Evolutionary conservation across 768 basidiomycete species (phyloP), one percentile per base, ranked within the genome.

Genomic region (Gloeophyllum trabeum): DNA sequence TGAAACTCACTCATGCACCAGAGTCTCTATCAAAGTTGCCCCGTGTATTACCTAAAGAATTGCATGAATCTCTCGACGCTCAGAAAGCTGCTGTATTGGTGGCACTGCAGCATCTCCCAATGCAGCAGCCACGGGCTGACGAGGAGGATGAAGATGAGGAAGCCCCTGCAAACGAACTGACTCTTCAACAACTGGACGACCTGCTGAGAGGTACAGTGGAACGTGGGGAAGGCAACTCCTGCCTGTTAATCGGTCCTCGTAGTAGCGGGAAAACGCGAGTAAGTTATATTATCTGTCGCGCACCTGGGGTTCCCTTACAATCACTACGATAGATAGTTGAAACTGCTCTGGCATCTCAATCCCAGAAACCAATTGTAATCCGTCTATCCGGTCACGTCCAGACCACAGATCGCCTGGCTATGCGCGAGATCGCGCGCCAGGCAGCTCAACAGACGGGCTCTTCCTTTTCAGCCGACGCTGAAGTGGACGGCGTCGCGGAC

Each of bases 161-260:
- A 14, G 45, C 46, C 6, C 58, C 68, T 2, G 67, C 76, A 4
- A 81, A 85, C 51, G 56, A 49, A 2, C 52, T 63, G 14, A 79
- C 84, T 0, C 60, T 68, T 21, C 53, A 72, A 24, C 77, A 86
- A 43, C 57, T 97, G 10, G 53, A 61, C 1, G 70, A 75, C 37
- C 60, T 97, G 18, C 63, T 96, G 4, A 56, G 61, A 18, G 92
- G 91, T 7, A 89, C 88, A 1, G 69, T 85, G 4, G 62, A 63
- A 18, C 73, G 91, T 22, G 84, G 82, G 6, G 93, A 97, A 65
- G 92, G 93, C 3, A 97, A 97, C 48, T 94, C 91, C 44, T 96
- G 92, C 54, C 68, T 96, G 42, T 55, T 97, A 3, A 67, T 91
- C 35, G 93, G 93, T 16, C 81, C 89, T 1, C 69, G 80, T 46